A percentile compares a stretch with the other conserved stretches of the same genome.
Conservation (phyloP, 2,329 filamentous ascomycete species). For the Chaetomium sp. region DNA sequence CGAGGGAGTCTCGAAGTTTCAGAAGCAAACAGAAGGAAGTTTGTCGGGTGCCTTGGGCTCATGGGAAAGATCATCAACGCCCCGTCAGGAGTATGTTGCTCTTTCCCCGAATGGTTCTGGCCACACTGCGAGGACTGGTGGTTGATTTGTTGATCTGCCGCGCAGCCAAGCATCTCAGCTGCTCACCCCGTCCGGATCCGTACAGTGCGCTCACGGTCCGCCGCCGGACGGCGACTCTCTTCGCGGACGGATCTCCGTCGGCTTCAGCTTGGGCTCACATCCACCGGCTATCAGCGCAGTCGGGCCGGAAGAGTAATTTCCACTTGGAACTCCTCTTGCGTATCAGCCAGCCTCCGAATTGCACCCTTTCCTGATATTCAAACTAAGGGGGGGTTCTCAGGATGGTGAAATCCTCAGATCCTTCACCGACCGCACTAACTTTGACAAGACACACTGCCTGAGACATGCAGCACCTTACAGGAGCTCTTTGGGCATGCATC, state of each 20-base stretch:
- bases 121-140: slow-evolving; percentile 2
- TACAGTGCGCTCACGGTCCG: slow-evolving; percentile 12
- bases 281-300: not conserved
- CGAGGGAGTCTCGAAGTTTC: not conserved
- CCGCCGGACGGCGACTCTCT: not conserved
- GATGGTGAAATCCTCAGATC: not conserved
- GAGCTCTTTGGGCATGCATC: slow-evolving; percentile 10
- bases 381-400: not conserved
- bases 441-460: not conserved
- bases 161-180: slow-evolving; percentile 17
- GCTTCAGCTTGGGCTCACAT: no score
- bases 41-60: not conserved
- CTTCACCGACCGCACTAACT: not conserved
- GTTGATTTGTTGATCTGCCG: slow-evolving; percentile 21
- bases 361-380: no score
- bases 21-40: not conserved
- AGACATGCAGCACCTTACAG: slow-evolving; percentile 19
- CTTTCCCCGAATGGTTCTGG: not conserved
- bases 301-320: not conserved
- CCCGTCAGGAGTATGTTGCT: not conserved
- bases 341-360: not conserved
- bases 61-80: slow-evolving; percentile 16
- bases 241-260: no score
- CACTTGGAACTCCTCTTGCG: no score
- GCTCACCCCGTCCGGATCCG: not conserved